phyloP scores from a whole-genome alignment of 768 basidiomycete genomes.

The Leucocoprinus leucothites region DNA sequence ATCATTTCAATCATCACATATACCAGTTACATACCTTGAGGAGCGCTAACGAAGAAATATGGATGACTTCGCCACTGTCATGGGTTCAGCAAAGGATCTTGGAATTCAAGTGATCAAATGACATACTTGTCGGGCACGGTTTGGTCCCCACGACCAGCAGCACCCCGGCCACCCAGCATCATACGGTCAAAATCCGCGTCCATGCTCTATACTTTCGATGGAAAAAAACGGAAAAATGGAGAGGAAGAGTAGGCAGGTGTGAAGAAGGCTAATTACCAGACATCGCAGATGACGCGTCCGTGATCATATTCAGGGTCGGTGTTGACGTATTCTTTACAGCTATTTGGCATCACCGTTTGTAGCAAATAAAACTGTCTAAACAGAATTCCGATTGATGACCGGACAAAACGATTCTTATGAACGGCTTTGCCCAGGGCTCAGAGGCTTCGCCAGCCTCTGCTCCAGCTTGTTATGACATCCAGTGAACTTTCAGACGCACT shows the following conservation, averaged over 20 bases:
- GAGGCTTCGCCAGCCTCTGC: constrained; percentile 13
- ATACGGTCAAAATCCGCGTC: constrained; percentile 46
- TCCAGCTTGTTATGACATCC: constrained; percentile 43
- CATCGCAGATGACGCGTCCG: constrained; percentile 43
- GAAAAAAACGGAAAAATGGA: constrained; percentile 13
- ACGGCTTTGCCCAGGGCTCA: not conserved
- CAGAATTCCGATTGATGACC: constrained; percentile 3
- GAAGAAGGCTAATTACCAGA: constrained; percentile 9
- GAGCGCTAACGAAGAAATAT: constrained; percentile 95
- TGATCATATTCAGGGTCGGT: constrained; percentile 15
- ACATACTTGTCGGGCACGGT: constrained; percentile 75
- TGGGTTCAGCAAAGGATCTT: not conserved
- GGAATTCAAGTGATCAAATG: constrained; percentile 2
- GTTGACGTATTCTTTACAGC: constrained; percentile 25
- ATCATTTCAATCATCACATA: not conserved
- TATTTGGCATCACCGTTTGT: constrained; percentile 18
- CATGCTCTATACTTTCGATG: constrained; percentile 26
- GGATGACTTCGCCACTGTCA: constrained; percentile 85
- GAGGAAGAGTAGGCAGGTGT: constrained; percentile 14
- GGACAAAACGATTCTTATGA: constrained; percentile 15
- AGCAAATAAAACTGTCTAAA: constrained; percentile 1
- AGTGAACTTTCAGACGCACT: constrained; percentile 81
- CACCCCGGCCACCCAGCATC: constrained; percentile 41
- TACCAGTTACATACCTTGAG: constrained; percentile 62
- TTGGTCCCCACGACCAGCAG: constrained; percentile 40